These are phyloP conservation scores for Hibiscus syriacus DNA, from an alignment of 345 rosid species.

Conservation along the genomic window DNA sequence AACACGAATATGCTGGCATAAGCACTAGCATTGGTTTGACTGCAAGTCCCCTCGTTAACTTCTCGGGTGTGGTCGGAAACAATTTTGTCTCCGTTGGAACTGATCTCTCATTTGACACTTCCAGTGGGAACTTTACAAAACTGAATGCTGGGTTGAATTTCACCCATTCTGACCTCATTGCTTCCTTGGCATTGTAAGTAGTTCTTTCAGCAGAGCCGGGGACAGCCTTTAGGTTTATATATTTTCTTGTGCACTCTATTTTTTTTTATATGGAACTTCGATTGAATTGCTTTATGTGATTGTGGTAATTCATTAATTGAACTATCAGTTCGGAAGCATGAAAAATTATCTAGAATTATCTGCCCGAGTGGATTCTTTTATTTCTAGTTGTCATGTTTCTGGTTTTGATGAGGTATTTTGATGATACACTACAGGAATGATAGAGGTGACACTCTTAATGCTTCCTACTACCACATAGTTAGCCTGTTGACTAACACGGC, in stretches of 20 bases:
- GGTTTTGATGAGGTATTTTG: background rate
- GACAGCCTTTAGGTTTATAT: background rate
- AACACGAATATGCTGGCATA: background rate
- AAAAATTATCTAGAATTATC: background rate
- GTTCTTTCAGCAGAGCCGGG: background rate
- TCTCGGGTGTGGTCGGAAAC: background rate
- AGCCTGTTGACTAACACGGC: background rate
- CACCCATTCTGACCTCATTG: background rate
- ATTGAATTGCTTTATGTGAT: background rate
- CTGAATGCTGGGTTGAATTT: background rate
- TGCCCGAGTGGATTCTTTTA: background rate
- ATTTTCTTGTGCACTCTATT: background rate
- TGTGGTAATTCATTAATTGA: background rate
- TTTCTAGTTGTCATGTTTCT: background rate
- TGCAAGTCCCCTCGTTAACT: background rate
- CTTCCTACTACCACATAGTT: background rate
- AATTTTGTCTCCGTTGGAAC: background rate
- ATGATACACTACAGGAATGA: background rate
- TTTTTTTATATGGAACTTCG: background rate
- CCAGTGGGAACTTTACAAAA: background rate
- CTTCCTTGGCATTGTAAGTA: background rate
- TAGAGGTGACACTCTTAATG: background rate
- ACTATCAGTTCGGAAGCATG: background rate
- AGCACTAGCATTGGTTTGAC: background rate
- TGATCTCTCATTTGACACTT: background rate